phyloP scores from a whole-genome alignment of 352 stramenopile species.

The Pythium coloratum region DNA sequence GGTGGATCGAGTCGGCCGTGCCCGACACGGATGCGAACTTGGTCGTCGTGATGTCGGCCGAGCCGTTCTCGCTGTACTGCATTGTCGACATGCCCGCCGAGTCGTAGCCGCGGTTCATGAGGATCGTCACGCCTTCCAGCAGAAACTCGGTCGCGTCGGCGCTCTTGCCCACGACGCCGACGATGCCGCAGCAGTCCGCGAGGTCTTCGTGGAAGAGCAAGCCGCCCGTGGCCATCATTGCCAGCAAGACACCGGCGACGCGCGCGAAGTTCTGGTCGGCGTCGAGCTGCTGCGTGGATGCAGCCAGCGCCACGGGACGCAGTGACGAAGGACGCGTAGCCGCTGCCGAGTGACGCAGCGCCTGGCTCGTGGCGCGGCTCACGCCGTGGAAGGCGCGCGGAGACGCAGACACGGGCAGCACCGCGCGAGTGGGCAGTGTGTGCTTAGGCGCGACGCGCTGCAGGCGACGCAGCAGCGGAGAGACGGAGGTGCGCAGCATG shows the following conservation, averaged over 20 bases:
- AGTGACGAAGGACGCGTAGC: background rate
- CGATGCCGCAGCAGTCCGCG: slow-evolving; percentile 72
- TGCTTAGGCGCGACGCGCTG: background rate
- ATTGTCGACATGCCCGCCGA: slow-evolving; percentile 96
- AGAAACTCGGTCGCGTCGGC: slow-evolving; percentile 78
- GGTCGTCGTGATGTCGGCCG: slow-evolving; percentile 82
- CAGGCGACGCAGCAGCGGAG: slow-evolving; percentile 2
- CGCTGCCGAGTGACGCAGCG: background rate
- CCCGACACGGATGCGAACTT: slow-evolving; percentile 93
- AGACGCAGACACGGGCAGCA: background rate
- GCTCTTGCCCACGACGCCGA: slow-evolving; percentile 70
- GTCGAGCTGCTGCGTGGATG: slow-evolving; percentile 4
- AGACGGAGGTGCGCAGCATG: slow-evolving; percentile 7
- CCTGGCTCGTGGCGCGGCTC: slow-evolving; percentile 1
- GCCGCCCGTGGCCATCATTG: slow-evolving; percentile 25
- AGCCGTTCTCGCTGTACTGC: slow-evolving; percentile 35
- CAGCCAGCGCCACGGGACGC: background rate
- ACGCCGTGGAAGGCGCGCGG: background rate
- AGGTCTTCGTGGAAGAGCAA: slow-evolving; percentile 17
- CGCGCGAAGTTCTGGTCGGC: slow-evolving; percentile 15
- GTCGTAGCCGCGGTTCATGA: slow-evolving; percentile 97
- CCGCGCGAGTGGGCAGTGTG: background rate
- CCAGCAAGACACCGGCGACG: slow-evolving; percentile 21
- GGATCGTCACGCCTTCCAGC: slow-evolving; percentile 85
- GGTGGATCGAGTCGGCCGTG: slow-evolving; percentile 92